Conservation (phyloP, 169 alveolate species). For the Plasmodium gonderi region DNA sequence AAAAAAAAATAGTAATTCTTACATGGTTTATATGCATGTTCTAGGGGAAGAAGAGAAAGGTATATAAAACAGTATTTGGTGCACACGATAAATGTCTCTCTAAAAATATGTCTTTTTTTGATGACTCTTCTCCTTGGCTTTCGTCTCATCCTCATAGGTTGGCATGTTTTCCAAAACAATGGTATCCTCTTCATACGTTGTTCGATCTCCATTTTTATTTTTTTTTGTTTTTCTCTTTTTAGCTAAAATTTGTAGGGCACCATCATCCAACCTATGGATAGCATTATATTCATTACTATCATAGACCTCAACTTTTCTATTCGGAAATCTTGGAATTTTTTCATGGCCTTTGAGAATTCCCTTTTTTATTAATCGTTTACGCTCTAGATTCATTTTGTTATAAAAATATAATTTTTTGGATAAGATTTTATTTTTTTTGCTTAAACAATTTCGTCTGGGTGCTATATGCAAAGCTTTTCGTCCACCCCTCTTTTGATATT, state of each 20-base stretch:
- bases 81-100: neutral
- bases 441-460: conserved; percentile 71
- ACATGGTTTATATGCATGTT: no score
- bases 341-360: conserved; percentile 66
- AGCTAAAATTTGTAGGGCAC: conserved; percentile 56
- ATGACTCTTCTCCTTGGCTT: conserved; percentile 47
- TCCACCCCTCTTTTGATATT: conserved; percentile 64
- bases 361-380: conserved; percentile 66
- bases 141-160: conserved; percentile 70
- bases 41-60: no score
- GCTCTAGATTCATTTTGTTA: conserved; percentile 64
- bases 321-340: conserved; percentile 72
- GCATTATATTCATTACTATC: conserved; percentile 72
- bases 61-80: neutral
- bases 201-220: neutral
- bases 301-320: conserved; percentile 64
- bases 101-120: conserved; percentile 73
- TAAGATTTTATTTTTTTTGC: conserved; percentile 68
- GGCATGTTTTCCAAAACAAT: conserved; percentile 73
- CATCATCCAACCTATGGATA: conserved; percentile 47
- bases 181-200: conserved; percentile 45
- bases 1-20: no score
- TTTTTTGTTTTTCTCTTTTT: conserved; percentile 72
- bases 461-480: conserved; percentile 63
- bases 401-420: conserved; percentile 74